Percentiles rank a stretch among this genome's conserved stretches.
These are phyloP conservation scores for Paramecium primaurelia DNA, from an alignment of 73 alveolate genomes.

Conservation along the genomic window DNA sequence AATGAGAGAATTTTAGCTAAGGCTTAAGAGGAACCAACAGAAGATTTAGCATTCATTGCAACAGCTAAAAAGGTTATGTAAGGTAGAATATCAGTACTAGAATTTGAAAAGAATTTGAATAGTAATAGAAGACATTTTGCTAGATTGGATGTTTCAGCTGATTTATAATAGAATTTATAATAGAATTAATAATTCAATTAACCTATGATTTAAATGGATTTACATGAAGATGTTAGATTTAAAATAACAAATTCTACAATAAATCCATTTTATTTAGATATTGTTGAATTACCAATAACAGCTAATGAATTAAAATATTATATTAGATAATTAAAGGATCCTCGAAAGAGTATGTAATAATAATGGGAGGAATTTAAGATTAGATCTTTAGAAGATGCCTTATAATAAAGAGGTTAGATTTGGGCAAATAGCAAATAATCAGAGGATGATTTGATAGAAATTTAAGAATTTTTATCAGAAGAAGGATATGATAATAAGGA, in stretches of 20 bases:
- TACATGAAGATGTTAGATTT: background rate
- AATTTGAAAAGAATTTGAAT: background rate
- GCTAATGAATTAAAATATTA: background rate
- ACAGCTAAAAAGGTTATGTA: background rate
- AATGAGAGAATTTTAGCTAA: background rate
- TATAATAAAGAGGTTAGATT: background rate
- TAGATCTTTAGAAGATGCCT: background rate
- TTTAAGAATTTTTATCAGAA: background rate
- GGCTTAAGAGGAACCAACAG: background rate
- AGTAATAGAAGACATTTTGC: slow-evolving; percentile 11
- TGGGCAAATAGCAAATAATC: background rate
- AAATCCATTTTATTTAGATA: background rate
- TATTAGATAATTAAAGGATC: background rate
- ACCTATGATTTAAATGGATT: background rate
- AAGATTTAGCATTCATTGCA: background rate
- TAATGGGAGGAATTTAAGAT: slow-evolving; percentile 1
- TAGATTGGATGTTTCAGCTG: background rate
- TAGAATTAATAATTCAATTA: background rate
- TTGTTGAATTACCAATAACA: background rate
- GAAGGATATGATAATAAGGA: background rate
- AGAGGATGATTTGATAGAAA: background rate
- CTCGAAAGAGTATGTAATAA: background rate
- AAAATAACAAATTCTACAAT: background rate
- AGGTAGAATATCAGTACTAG: background rate
- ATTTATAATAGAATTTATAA: background rate